Evolutionary conservation across 2,329 filamentous ascomycete genomes (phyloP).

Genomic region (Botrytis tulipae): DNA sequence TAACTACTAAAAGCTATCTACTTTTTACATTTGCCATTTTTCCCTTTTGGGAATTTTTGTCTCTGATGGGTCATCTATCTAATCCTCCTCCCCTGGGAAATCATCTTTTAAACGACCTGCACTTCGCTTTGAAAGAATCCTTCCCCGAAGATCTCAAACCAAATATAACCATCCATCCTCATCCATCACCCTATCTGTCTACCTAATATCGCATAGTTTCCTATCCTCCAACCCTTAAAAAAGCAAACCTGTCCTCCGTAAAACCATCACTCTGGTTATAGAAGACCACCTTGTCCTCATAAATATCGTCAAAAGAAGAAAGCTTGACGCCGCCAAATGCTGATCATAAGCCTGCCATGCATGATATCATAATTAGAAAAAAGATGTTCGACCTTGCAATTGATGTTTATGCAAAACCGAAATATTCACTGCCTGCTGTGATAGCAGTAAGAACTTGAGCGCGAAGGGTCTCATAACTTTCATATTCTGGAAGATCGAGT

Average conservation of each 20-base stretch:
- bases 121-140: slow-evolving; percentile 36
- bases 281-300: slow-evolving; percentile 26
- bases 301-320: slow-evolving; percentile 27
- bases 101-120: slow-evolving; percentile 38
- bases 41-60: neutral
- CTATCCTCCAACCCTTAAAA: slow-evolving; percentile 7
- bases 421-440: slow-evolving; percentile 95
- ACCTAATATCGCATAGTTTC: neutral
- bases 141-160: slow-evolving; percentile 7
- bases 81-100: slow-evolving; percentile 8
- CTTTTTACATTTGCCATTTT: slow-evolving; percentile 7
- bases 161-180: slow-evolving; percentile 11
- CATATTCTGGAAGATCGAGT: slow-evolving; percentile 97
- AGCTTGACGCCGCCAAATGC: slow-evolving; percentile 37
- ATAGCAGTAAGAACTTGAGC: slow-evolving; percentile 91
- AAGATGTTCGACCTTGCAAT: slow-evolving; percentile 23
- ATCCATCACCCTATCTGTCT: neutral
- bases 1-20: slow-evolving; percentile 15
- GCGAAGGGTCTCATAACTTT: slow-evolving; percentile 87
- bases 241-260: slow-evolving; percentile 16
- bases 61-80: slow-evolving; percentile 7
- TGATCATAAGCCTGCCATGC: slow-evolving; percentile 37
- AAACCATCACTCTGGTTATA: slow-evolving; percentile 11
- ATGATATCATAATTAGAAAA: slow-evolving; percentile 32
- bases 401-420: slow-evolving; percentile 79